Conservation (phyloP, 345 rosid species). For the Eucalyptus decipiens region DNA sequence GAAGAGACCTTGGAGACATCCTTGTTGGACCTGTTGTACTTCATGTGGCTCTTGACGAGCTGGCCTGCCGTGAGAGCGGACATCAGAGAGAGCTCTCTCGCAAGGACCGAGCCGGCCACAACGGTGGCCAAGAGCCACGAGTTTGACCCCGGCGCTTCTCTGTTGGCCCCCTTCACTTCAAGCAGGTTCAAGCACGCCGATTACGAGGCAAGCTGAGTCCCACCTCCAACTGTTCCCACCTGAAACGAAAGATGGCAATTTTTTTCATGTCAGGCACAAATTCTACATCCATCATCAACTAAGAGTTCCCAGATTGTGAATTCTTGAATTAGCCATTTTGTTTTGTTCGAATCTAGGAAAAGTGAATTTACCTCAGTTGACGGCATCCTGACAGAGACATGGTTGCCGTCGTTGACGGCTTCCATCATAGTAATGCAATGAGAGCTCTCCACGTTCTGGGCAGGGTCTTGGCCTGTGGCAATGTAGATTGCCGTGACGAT, state of each 20-base stretch:
- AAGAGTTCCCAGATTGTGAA: neutral
- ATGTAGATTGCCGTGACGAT: neutral
- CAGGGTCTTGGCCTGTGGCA: neutral
- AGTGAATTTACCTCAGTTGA: neutral
- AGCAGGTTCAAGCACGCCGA: neutral
- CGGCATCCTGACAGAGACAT: neutral
- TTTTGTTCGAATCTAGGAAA: neutral
- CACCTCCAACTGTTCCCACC: neutral
- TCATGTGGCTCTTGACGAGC: neutral
- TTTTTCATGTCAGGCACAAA: neutral
- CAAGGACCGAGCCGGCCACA: neutral
- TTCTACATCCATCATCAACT: neutral
- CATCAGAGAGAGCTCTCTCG: neutral
- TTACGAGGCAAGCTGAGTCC: neutral
- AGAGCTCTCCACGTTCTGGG: neutral
- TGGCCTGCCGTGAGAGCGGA: neutral
- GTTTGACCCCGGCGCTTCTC: neutral
- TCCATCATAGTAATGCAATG: neutral
- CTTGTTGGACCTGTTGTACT: neutral
- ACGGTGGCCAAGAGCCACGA: neutral
- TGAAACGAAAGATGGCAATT: neutral
- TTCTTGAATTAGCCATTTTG: neutral
- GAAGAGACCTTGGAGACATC: neutral
- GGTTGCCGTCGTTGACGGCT: neutral
- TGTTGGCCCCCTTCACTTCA: neutral